phyloP scores from a whole-genome alignment of 257 asterid genomes.

The Thymus quinquecostatus region DNA sequence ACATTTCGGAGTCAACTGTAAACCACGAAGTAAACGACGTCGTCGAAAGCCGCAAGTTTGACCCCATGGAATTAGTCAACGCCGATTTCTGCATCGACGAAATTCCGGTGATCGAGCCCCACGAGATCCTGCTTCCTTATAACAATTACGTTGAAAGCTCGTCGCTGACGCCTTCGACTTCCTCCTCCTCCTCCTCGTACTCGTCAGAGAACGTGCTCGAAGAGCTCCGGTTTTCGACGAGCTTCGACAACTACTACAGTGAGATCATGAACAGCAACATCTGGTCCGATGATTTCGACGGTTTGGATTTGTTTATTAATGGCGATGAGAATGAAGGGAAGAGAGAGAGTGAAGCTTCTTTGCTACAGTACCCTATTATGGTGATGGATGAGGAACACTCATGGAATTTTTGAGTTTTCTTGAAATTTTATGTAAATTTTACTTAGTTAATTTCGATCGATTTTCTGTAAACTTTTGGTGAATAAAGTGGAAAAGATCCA shows the following conservation, averaged over 20 bases:
- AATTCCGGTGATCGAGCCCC: slow-evolving; percentile 71
- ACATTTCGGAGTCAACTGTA: slow-evolving; percentile 1
- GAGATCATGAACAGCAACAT: slow-evolving; percentile 45
- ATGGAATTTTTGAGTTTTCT: slow-evolving; percentile 32
- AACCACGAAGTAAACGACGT: background rate
- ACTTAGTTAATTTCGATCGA: background rate
- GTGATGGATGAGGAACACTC: slow-evolving; percentile 25
- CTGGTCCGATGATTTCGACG: slow-evolving; percentile 64
- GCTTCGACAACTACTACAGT: slow-evolving; percentile 45
- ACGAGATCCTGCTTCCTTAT: slow-evolving; percentile 54
- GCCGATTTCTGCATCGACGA: slow-evolving; percentile 74
- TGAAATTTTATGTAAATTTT: slow-evolving; percentile 18
- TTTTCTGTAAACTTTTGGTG: slow-evolving; percentile 32
- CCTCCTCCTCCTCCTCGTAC: slow-evolving; percentile 30
- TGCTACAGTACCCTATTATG: slow-evolving; percentile 31
- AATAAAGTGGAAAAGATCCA: slow-evolving; percentile 26
- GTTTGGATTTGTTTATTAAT: slow-evolving; percentile 51
- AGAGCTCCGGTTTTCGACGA: slow-evolving; percentile 44
- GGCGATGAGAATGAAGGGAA: slow-evolving; percentile 26
- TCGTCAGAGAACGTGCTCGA: slow-evolving; percentile 33
- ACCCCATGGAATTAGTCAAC: slow-evolving; percentile 44
- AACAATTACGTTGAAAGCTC: slow-evolving; percentile 24
- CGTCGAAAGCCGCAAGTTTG: slow-evolving; percentile 2
- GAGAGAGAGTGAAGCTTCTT: slow-evolving; percentile 11
- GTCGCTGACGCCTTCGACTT: background rate